phyloP scores from a whole-genome alignment of 78 protist species.

The slime mould (Dictyostelium discoideum) region DNA sequence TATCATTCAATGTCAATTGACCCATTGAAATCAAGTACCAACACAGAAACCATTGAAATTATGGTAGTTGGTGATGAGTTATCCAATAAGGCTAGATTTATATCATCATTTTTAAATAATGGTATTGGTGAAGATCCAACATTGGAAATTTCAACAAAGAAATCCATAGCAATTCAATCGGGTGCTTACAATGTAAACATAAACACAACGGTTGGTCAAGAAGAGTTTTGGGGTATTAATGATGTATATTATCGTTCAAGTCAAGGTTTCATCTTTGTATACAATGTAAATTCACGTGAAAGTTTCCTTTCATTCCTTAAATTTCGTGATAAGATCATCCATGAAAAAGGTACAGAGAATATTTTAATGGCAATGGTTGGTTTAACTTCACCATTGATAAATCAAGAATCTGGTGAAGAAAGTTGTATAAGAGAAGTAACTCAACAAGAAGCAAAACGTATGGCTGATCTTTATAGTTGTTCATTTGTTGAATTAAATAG shows the following conservation, averaged over 20 bases:
- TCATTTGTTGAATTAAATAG: conserved; percentile 22
- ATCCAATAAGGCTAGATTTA: conserved; percentile 40
- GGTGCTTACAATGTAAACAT: conserved; percentile 70
- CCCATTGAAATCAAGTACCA: background rate
- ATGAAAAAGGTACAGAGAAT: conserved; percentile 41
- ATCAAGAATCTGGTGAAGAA: background rate
- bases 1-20: background rate
- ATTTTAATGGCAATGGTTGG: conserved; percentile 70
- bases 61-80: conserved; percentile 62
- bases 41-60: conserved; percentile 46
- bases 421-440: conserved; percentile 35
- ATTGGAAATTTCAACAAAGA: background rate
- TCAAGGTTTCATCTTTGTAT: conserved; percentile 64
- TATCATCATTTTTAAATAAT: conserved; percentile 27
- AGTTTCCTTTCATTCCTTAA: conserved; percentile 15
- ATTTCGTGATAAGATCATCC: conserved; percentile 56
- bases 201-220: conserved; percentile 49
- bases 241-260: conserved; percentile 50
- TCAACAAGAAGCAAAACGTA: conserved; percentile 37
- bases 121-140: conserved; percentile 63
- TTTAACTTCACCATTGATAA: background rate
- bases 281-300: conserved; percentile 58
- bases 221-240: conserved; percentile 77
- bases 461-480: conserved; percentile 58
- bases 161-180: conserved; percentile 29